These are phyloP conservation scores for Phaffia australis DNA, from an alignment of 768 basidiomycete genomes.

Conservation along the genomic window DNA sequence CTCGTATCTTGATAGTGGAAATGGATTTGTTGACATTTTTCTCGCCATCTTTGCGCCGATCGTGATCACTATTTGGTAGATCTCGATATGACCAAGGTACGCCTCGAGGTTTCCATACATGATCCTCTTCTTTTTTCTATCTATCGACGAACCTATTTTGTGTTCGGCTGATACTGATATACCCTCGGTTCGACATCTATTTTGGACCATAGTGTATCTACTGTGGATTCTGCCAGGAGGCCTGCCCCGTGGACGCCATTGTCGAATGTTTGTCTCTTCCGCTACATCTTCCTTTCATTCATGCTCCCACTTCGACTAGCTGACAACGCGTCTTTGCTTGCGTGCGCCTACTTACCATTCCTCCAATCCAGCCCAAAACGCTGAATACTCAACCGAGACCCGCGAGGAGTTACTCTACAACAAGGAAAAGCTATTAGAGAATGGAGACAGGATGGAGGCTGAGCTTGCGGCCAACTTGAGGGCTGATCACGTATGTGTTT, in stretches of 20 bases:
- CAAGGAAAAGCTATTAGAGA: constrained; percentile 95
- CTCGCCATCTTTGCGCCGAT: constrained; percentile 1
- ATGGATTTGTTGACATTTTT: neutral
- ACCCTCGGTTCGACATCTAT: constrained; percentile 3
- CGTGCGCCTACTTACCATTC: constrained; percentile 2
- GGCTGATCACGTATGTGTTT: constrained; percentile 38
- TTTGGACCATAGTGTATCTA: constrained; percentile 67
- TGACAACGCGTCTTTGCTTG: too few relatives aligned
- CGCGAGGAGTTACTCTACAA: constrained; percentile 97
- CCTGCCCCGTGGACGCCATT: constrained; percentile 97
- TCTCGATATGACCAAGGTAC: constrained; percentile 87
- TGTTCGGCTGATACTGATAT: neutral
- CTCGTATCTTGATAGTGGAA: too few relatives aligned
- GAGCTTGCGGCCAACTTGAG: constrained; percentile 84
- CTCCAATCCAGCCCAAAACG: constrained; percentile 67
- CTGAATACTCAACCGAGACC: constrained; percentile 94
- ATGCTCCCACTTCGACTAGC: neutral
- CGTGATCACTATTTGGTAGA: constrained; percentile 44
- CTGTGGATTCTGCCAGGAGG: constrained; percentile 97
- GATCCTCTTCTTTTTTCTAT: neutral
- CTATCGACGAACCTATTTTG: neutral
- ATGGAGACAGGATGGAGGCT: constrained; percentile 91
- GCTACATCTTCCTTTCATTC: neutral
- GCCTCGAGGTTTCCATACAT: too few relatives aligned
- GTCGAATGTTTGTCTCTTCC: constrained; percentile 70